A percentile compares a stretch with the other conserved stretches of the same genome.
phyloP scores from a whole-genome alignment of 768 basidiomycete species.

The Phylloporus sp. region DNA sequence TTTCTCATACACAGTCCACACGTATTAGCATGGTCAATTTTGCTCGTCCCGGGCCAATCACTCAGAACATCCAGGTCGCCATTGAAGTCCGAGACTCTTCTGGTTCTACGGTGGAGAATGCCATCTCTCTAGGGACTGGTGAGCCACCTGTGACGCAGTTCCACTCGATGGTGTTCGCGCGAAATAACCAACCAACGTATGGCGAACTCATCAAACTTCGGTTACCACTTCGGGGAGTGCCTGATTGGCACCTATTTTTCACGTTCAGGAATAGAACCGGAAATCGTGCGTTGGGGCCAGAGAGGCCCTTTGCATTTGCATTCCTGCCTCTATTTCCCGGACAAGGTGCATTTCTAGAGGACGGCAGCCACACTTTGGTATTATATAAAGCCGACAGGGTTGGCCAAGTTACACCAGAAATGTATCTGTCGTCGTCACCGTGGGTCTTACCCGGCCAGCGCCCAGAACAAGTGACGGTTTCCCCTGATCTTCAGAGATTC shows the following conservation, averaged over 20 bases:
- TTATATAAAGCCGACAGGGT: conserved; percentile 82
- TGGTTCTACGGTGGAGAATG: conserved; percentile 64
- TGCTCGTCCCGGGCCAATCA: conserved; percentile 52
- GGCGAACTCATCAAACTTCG: conserved; percentile 90
- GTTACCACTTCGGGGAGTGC: conserved; percentile 62
- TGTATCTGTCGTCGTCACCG: conserved; percentile 71
- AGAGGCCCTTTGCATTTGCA: conserved; percentile 87
- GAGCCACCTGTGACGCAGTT: conserved; percentile 79
- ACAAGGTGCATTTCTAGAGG: conserved; percentile 74
- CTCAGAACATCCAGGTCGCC: conserved; percentile 74
- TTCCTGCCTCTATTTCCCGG: conserved; percentile 85
- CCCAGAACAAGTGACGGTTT: conserved; percentile 54
- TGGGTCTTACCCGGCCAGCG: conserved; percentile 54
- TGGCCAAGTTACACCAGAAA: conserved; percentile 53
- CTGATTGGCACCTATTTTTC: conserved; percentile 90
- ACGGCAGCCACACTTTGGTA: conserved; percentile 82
- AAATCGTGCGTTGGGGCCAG: conserved; percentile 46
- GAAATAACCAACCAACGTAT: conserved; percentile 86
- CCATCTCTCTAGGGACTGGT: conserved; percentile 80
- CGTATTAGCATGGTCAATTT: conserved; percentile 57
- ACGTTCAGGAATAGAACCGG: conserved; percentile 78
- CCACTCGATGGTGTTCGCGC: conserved; percentile 87
- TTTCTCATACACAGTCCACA: conserved; percentile 48
- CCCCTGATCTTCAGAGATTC: conserved; percentile 58
- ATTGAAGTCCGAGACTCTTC: conserved; percentile 80